Percentiles rank a stretch among this genome's conserved stretches.
Conservation (phyloP, 495 filamentous ascomycete species). For the Echria macrotheca region DNA sequence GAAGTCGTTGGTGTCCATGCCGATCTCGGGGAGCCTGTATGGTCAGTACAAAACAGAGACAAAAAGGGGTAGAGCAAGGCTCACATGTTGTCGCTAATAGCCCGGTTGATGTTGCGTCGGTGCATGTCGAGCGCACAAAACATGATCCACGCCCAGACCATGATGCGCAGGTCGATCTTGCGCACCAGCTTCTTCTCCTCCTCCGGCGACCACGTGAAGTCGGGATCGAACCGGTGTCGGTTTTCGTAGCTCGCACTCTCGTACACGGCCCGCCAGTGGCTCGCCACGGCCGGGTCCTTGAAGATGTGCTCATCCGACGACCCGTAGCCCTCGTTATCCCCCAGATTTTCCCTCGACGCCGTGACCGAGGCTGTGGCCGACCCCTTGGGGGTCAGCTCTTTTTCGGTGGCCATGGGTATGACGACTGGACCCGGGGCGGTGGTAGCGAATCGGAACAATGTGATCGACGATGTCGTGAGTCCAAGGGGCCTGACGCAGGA, state of each 20-base stretch:
- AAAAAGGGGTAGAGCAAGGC: no score
- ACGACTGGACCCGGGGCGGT: neutral
- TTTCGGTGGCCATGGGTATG: neutral
- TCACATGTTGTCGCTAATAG: slow-evolving; percentile 42
- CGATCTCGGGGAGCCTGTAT: slow-evolving; percentile 6
- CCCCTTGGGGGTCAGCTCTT: neutral
- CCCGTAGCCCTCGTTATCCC: slow-evolving; percentile 25
- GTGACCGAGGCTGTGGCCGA: neutral
- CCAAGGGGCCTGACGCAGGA: no score
- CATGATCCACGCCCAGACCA: slow-evolving; percentile 34
- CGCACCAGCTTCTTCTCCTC: slow-evolving; percentile 46
- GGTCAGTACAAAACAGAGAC: no score
- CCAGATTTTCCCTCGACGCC: slow-evolving; percentile 10
- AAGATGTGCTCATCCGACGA: slow-evolving; percentile 31
- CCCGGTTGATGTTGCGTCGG: slow-evolving; percentile 41
- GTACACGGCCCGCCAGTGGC: slow-evolving; percentile 23
- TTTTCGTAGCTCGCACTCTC: slow-evolving; percentile 45
- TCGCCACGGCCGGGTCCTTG: slow-evolving; percentile 21
- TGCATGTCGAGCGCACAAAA: slow-evolving; percentile 43
- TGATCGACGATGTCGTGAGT: no score
- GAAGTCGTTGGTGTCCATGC: slow-evolving; percentile 46
- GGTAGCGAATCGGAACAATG: slow-evolving; percentile 12
- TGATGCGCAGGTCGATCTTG: slow-evolving; percentile 33
- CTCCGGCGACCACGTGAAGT: slow-evolving; percentile 40
- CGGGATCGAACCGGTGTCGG: slow-evolving; percentile 52